These are phyloP conservation scores for Strobilomyces confusus DNA, from an alignment of 768 basidiomycete species.

Conservation along the genomic window DNA sequence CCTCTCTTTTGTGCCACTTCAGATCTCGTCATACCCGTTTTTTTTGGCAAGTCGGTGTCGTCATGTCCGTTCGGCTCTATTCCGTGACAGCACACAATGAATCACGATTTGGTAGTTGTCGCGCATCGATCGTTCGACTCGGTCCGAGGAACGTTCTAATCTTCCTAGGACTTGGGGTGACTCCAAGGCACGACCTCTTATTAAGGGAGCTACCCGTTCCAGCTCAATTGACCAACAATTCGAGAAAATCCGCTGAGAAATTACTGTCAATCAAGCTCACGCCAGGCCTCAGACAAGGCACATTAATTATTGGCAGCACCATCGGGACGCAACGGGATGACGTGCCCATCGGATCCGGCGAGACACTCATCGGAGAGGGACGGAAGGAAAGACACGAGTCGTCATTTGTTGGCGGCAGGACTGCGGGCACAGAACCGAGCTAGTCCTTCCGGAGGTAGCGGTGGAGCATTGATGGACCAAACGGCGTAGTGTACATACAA, in stretches of 20 bases:
- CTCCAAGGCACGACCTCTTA: background rate
- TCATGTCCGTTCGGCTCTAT: too few relatives aligned
- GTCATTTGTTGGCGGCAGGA: background rate
- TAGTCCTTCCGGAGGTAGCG: background rate
- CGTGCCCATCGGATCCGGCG: background rate
- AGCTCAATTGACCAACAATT: too few relatives aligned
- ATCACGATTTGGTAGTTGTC: too few relatives aligned
- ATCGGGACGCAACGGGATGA: background rate
- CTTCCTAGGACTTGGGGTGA: too few relatives aligned
- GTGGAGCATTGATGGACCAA: background rate
- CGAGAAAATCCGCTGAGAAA: constrained; percentile 4
- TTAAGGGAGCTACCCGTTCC: too few relatives aligned
- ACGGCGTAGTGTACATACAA: constrained; percentile 20
- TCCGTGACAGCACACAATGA: too few relatives aligned
- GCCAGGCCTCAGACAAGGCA: background rate
- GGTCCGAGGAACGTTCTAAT: too few relatives aligned
- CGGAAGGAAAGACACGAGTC: background rate
- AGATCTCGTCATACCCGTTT: background rate
- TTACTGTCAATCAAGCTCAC: background rate
- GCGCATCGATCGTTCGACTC: too few relatives aligned
- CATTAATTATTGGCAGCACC: background rate
- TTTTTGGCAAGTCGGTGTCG: too few relatives aligned
- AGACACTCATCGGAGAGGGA: background rate
- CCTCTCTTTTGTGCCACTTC: background rate
- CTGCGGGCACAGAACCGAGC: background rate